Conservation (phyloP, 768 basidiomycete genomes). For the Suillus occidentalis region DNA sequence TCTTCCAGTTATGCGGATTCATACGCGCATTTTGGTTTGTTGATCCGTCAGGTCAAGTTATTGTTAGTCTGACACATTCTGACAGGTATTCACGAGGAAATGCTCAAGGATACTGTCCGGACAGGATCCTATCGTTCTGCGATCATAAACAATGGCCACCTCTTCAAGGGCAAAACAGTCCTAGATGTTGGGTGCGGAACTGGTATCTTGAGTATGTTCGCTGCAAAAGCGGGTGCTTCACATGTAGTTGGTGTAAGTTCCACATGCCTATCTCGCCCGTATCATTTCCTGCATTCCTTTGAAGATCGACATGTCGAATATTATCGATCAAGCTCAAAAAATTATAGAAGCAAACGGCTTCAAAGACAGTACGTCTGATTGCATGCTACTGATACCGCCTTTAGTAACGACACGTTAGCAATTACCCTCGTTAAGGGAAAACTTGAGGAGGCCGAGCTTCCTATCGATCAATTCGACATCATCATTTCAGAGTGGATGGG, state of each 20-base stretch:
- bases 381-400: background rate
- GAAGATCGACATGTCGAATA: conserved; percentile 99
- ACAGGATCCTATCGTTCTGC: conserved; percentile 94
- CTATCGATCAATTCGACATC: conserved; percentile 92
- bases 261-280: conserved; percentile 8
- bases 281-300: conserved; percentile 14
- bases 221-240: conserved; percentile 91
- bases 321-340: conserved; percentile 97
- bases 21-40: conserved; percentile 89
- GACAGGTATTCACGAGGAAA: conserved; percentile 96
- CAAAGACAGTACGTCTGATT: conserved; percentile 74
- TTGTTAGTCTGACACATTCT: conserved; percentile 3
- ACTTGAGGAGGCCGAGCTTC: conserved; percentile 89
- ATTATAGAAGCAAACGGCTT: conserved; percentile 97
- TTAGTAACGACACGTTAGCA: conserved; percentile 42
- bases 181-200: conserved; percentile 99
- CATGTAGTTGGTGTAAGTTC: conserved; percentile 85
- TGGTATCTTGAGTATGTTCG: conserved; percentile 97
- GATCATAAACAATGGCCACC: conserved; percentile 90
- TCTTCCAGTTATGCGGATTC: conserved; percentile 86
- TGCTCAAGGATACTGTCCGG: conserved; percentile 96
- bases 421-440: conserved; percentile 98
- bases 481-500: conserved; percentile 99
- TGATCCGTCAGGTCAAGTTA: conserved; percentile 1
- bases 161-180: conserved; percentile 97